Base-by-base conservation (phyloP, 305 asterid species). In the Solanum chacoense region DNA sequence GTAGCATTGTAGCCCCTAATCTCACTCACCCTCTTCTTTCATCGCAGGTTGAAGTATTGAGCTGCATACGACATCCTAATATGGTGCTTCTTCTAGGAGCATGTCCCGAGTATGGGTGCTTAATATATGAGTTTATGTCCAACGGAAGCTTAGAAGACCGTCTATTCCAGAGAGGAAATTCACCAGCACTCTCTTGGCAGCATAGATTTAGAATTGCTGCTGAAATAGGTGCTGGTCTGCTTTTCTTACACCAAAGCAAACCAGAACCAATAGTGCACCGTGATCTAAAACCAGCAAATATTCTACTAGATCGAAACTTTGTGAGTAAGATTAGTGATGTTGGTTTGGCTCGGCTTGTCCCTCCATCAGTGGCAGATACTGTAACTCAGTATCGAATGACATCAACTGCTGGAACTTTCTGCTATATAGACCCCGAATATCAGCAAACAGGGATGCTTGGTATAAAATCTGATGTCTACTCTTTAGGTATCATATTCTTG, bases 241-340 rank as follows among this genome's bases (percentile, higher is more conserved):
- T 93, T 77, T 93, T 93, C 80, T 92, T 93, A 71, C 94, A 93
- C 92, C 93, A 93, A 77, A 90, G 91, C 69, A 93, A 93, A 78
- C 94, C 94, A 7, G 94, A 93, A 90, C 94, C 94, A 67, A 40
- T 93, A n/a, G 94, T 93, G 32, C 94, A 91, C 85, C 93, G 94
- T 22, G 94, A 91, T 83, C 89, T 92, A 32, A 92, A 92, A 74
- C 94, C 94, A 16, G 94, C 89, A 35, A 93, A 93, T 76, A 93
- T 93, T 90, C 88, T 93, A 16, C 89, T 93, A 8, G 93, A 93
- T 69, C 92, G 93, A 16, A 91, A 91, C 89, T 90, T 50, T 10
- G 94, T 93, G 32, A 89, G 94, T 63, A 92, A 92, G 91, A 92
- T 92, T 6, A 89, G 93, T 69, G 94, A 92, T 83, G 94, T 92